Conservation (phyloP, 805 yeast species). For the Allodekkera sacchari region DNA sequence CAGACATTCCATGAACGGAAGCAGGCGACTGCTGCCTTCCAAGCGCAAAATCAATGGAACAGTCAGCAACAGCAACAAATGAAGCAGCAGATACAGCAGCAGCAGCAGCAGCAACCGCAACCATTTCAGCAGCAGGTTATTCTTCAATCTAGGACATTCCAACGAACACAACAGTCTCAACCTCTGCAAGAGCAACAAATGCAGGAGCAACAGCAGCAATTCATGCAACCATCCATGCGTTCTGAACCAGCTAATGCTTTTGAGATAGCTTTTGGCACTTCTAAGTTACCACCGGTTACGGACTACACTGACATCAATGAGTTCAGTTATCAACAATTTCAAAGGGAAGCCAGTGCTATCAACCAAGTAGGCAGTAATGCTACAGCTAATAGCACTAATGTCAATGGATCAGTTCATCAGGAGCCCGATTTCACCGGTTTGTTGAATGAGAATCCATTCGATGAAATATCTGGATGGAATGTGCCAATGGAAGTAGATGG, state of each 20-base stretch:
- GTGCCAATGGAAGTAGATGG: constrained; percentile 2
- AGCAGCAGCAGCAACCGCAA: constrained; percentile 9
- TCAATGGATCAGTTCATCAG: too few relatives aligned
- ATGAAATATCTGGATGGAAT: too few relatives aligned
- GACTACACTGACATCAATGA: constrained; percentile 15
- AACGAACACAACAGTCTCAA: constrained; percentile 2
- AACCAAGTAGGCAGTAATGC: constrained; percentile 6
- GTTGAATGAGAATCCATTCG: too few relatives aligned
- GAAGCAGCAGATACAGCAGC: constrained; percentile 6
- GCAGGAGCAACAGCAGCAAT: constrained; percentile 4
- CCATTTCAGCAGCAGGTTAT: constrained; percentile 4
- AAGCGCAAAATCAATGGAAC: too few relatives aligned
- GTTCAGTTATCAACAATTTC: not conserved
- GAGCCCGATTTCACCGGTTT: too few relatives aligned
- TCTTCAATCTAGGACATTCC: constrained; percentile 1
- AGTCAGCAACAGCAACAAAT: not conserved
- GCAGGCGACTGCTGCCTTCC: too few relatives aligned
- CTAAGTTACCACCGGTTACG: constrained; percentile 28
- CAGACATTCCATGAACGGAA: too few relatives aligned
- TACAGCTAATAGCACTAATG: constrained; percentile 3
- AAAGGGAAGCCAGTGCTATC: constrained; percentile 1
- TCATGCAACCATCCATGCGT: not conserved
- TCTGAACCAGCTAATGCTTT: constrained; percentile 22
- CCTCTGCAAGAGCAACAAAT: constrained; percentile 6
- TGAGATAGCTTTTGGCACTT: constrained; percentile 29